These are phyloP conservation scores for Lantana camara DNA, from an alignment of 257 asterid species.

Conservation along the genomic window DNA sequence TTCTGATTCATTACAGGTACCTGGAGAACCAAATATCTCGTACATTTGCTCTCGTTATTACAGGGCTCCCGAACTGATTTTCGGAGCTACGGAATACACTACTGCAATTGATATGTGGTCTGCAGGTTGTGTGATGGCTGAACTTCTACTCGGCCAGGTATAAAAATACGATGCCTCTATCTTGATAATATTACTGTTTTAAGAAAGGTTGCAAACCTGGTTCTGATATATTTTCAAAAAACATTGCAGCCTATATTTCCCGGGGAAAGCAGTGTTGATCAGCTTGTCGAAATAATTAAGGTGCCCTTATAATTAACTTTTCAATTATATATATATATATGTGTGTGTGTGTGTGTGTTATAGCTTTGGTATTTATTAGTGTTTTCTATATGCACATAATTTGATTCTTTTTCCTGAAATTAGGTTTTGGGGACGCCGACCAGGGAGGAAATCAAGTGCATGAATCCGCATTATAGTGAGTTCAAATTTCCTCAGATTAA, in stretches of 20 bases:
- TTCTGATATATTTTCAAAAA: slow-evolving; percentile 23
- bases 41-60: slow-evolving; percentile 94
- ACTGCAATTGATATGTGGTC: slow-evolving; percentile 97
- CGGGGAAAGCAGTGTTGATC: slow-evolving; percentile 94
- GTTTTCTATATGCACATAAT: not conserved
- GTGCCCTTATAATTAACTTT: slow-evolving; percentile 30
- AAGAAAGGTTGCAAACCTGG: not conserved
- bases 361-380: not conserved
- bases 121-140: slow-evolving; percentile 93
- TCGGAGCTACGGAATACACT: slow-evolving; percentile 92
- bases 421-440: slow-evolving; percentile 66
- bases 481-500: slow-evolving; percentile 57
- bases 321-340: not conserved
- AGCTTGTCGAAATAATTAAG: slow-evolving; percentile 92
- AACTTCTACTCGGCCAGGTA: slow-evolving; percentile 86
- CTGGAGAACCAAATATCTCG: slow-evolving; percentile 86
- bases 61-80: slow-evolving; percentile 92
- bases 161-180: not conserved
- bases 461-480: slow-evolving; percentile 59
- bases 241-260: slow-evolving; percentile 87
- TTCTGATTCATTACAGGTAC: slow-evolving; percentile 56
- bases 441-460: slow-evolving; percentile 64
- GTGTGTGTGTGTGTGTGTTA: too few species aligned
- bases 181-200: not conserved
- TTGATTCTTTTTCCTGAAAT: slow-evolving; percentile 1